Percentiles rank a stretch among this genome's conserved stretches.
phyloP scores from a whole-genome alignment of 116 monocot genomes.

The Posidonia oceanica region DNA sequence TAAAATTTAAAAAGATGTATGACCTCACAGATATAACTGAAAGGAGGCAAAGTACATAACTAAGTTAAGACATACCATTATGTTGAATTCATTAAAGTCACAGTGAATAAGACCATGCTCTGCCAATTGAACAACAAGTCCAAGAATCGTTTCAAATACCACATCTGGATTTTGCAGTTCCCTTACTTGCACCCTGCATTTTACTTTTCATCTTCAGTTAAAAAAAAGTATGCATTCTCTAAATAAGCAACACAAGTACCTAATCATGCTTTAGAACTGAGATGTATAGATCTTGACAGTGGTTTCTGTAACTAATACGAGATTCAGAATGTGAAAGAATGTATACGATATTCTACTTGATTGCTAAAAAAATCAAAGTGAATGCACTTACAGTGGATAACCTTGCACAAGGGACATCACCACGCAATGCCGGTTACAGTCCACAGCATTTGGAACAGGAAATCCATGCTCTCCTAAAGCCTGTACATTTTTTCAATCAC shows the following conservation, averaged over 20 bases:
- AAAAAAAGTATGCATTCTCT: neutral
- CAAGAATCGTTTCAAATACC: constrained; percentile 75
- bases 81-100: constrained; percentile 99
- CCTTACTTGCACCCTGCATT: constrained; percentile 72
- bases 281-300: too few relatives aligned
- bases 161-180: constrained; percentile 81
- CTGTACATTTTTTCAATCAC: constrained; percentile 17
- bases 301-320: too few relatives aligned
- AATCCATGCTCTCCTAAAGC: constrained; percentile 93
- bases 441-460: constrained; percentile 91
- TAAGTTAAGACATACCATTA: constrained; percentile 47
- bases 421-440: constrained; percentile 93
- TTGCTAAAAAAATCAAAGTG: neutral
- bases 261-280: too few relatives aligned
- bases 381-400: constrained; percentile 75
- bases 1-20: too few relatives aligned
- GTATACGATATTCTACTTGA: neutral
- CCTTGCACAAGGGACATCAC: constrained; percentile 92
- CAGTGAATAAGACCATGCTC: constrained; percentile 98
- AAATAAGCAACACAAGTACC: too few relatives aligned
- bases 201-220: too few relatives aligned
- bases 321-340: too few relatives aligned
- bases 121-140: constrained; percentile 81
- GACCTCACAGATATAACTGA: too few relatives aligned
- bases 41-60: neutral